Evolutionary conservation across 2,329 filamentous ascomycete species (phyloP), one percentile per base, ranked within the genome.

Genomic region (Aotearoamyces nothofagi): DNA sequence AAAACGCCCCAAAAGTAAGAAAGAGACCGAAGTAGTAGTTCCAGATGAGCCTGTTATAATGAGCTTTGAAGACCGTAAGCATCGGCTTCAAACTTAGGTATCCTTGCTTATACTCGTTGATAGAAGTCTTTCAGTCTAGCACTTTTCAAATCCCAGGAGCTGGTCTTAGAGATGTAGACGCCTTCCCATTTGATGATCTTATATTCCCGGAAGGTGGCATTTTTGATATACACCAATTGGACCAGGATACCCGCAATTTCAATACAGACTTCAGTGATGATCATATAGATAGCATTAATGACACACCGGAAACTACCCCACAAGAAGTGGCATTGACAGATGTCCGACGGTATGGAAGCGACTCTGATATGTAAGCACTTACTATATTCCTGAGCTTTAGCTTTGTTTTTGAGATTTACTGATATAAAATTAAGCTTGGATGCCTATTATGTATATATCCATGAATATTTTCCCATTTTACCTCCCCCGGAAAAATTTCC

Each of bases 361-460:
- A 34, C 14, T 16, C 24, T 5, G 32, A 32, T 24, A 34, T 34
- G 32, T 34, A 27, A 27, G 22, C 9, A 19, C 3, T 9, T 9
- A 11, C 11, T 5, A 10, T 2, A 24, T 29, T 37, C n/a, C 31
- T 19, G 16, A 2, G n/a, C n/a, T n/a, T n/a, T n/a, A n/a, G n/a
- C n/a, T n/a, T n/a, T n/a, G n/a, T n/a, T n/a, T n/a, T n/a, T n/a
- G n/a, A n/a, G n/a, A n/a, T n/a, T n/a, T n/a, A n/a, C 44, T 26
- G 14, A 10, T 16, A 11, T 15, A 5, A n/a, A 4, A 15, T 26
- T 10, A 13, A 56, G 53, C 32, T 44, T 61, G 11, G 56, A 62
- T 33, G 59, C 58, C 4, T 63, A 62, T 40, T 63, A 63, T 34
- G 52, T 60, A 31, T 63, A 55, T 52, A 57, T 62, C 34, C 59